Evolutionary conservation across 371 early-diverging fungal species (phyloP).

Genomic region (Lichtheimia corymbifera): DNA sequence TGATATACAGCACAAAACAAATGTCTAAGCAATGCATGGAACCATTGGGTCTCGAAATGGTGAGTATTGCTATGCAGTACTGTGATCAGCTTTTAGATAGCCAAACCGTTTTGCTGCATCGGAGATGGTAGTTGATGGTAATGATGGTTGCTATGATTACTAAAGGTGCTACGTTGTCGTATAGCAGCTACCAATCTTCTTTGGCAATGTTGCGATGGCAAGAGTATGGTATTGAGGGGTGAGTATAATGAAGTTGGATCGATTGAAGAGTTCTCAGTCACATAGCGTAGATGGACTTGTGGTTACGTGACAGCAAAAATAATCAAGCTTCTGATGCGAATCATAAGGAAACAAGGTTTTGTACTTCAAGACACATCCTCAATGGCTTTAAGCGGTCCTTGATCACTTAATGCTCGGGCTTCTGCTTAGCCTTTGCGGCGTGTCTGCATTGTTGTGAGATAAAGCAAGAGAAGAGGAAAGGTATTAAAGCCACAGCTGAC

Average conservation of each 20-base stretch:
- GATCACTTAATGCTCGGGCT: no score
- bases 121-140: neutral
- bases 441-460: no score
- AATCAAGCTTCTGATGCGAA: conserved; percentile 78
- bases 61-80: conserved; percentile 63
- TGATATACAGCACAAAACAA: conserved; percentile 71
- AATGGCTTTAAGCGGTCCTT: no score
- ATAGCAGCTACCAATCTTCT: conserved; percentile 85
- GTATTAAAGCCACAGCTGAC: no score
- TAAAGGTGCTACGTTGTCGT: conserved; percentile 6
- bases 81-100: conserved; percentile 56
- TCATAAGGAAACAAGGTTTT: conserved; percentile 84
- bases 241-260: conserved; percentile 54
- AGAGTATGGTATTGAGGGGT: conserved; percentile 46
- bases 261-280: conserved; percentile 61
- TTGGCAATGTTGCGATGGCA: conserved; percentile 70
- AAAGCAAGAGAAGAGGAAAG: no score
- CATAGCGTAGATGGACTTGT: conserved; percentile 63
- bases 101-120: conserved; percentile 55
- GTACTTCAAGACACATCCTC: conserved; percentile 57
- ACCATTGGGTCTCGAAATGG: conserved; percentile 79
- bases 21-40: conserved; percentile 87
- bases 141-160: conserved; percentile 15
- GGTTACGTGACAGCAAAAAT: conserved; percentile 72
- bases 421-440: no score